Evolutionary conservation across 768 basidiomycete species (phyloP).

Genomic region (Xanthoconium stramineum): DNA sequence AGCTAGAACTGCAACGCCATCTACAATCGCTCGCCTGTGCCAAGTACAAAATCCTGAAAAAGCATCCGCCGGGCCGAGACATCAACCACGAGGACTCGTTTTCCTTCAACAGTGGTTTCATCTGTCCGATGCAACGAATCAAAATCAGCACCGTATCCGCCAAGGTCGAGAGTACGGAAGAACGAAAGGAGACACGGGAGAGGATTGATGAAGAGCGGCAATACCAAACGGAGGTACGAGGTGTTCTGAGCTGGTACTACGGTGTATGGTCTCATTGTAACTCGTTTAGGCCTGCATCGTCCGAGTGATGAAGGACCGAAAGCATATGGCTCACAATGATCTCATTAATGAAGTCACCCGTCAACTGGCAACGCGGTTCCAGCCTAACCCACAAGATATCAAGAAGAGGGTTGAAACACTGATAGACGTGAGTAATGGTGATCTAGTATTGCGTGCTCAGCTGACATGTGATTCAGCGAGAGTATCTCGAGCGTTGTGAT

Average conservation of each 20-base stretch:
- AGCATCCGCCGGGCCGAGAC: conserved; percentile 86
- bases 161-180: conserved; percentile 81
- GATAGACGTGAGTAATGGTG: conserved; percentile 68
- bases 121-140: conserved; percentile 80
- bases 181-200: conserved; percentile 86
- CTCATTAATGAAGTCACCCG: conserved; percentile 88
- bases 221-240: conserved; percentile 81
- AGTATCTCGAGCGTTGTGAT: conserved; percentile 89
- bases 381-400: conserved; percentile 79
- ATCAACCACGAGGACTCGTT: conserved; percentile 75
- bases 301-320: conserved; percentile 95
- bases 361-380: conserved; percentile 81
- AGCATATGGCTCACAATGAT: conserved; percentile 83
- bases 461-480: conserved; percentile 52
- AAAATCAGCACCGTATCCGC: conserved; percentile 90
- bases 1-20: conserved; percentile 81
- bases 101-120: conserved; percentile 84
- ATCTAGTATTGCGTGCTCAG: neutral
- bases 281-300: conserved; percentile 90
- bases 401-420: conserved; percentile 92
- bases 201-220: conserved; percentile 90
- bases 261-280: neutral
- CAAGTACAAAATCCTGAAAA: conserved; percentile 89
- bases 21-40: conserved; percentile 95
- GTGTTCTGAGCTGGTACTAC: neutral